These are phyloP conservation scores for Eucalyptus marginata DNA, from an alignment of 345 rosid species.

Conservation along the genomic window DNA sequence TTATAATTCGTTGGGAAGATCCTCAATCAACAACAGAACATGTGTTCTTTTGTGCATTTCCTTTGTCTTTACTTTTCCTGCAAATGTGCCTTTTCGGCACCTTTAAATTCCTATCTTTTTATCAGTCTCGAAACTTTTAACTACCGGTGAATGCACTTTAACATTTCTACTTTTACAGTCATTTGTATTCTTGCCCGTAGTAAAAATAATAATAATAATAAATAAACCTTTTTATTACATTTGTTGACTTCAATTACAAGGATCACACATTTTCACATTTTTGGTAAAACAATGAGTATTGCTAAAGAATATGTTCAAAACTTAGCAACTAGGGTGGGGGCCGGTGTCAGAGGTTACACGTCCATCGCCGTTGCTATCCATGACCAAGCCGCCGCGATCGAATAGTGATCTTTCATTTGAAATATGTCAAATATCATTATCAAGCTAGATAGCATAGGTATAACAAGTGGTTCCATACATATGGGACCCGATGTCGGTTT, in stretches of 20 bases:
- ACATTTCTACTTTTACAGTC: not conserved
- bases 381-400: not conserved
- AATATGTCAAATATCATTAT: not conserved
- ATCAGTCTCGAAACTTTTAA: not conserved
- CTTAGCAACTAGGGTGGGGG: not conserved
- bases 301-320: not conserved
- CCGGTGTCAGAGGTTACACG: not conserved
- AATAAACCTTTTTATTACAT: not conserved
- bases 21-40: not conserved
- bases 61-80: not conserved
- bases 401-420: not conserved
- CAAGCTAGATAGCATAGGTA: not conserved
- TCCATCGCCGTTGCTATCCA: not conserved
- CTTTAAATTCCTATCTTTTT: not conserved
- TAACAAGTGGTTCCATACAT: not conserved
- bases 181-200: not conserved
- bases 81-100: not conserved
- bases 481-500: not conserved
- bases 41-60: not conserved
- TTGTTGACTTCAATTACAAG: not conserved
- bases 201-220: not conserved
- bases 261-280: not conserved
- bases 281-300: not conserved
- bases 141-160: not conserved
- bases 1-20: not conserved